Evolutionary conservation across 1,284 basidiomycete species (phyloP).

Genomic region (Leccinum angustisporum): DNA sequence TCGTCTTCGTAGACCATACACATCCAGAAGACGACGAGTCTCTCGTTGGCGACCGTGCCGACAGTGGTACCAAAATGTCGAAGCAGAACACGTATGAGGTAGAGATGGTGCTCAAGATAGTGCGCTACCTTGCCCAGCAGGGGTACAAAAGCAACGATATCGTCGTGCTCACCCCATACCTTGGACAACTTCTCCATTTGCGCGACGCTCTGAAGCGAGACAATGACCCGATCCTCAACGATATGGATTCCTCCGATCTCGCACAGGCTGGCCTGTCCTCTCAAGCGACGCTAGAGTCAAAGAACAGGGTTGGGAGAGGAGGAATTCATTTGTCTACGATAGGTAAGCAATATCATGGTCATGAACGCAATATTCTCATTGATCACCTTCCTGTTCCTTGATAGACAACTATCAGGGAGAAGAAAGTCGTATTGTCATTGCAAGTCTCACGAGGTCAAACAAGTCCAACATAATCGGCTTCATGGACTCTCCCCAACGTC

Average conservation of each 20-base stretch:
- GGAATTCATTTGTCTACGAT: constrained; percentile 54
- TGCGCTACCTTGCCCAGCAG: constrained; percentile 60
- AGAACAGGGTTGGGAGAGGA: constrained; percentile 37
- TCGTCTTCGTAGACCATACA: constrained; percentile 59
- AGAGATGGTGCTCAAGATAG: constrained; percentile 57
- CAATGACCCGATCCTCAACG: constrained; percentile 56
- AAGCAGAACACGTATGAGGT: constrained; percentile 58
- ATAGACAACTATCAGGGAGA: constrained; percentile 64
- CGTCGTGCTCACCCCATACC: constrained; percentile 63
- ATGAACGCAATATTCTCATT: background rate
- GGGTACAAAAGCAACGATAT: constrained; percentile 57
- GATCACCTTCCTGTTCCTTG: background rate
- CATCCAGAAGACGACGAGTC: constrained; percentile 50
- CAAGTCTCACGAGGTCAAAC: constrained; percentile 57
- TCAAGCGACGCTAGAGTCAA: constrained; percentile 14
- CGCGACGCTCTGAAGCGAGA: constrained; percentile 44
- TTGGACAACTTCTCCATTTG: constrained; percentile 56
- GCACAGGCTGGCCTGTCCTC: constrained; percentile 48
- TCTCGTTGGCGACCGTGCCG: constrained; percentile 41
- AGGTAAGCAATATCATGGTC: constrained; percentile 35
- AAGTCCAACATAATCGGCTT: constrained; percentile 54
- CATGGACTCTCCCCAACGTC: constrained; percentile 59
- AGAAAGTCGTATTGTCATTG: constrained; percentile 60
- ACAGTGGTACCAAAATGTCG: constrained; percentile 46
- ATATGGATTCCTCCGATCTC: constrained; percentile 56